phyloP scores from a whole-genome alignment of 83 land plant species.

The Thuja plicata region DNA sequence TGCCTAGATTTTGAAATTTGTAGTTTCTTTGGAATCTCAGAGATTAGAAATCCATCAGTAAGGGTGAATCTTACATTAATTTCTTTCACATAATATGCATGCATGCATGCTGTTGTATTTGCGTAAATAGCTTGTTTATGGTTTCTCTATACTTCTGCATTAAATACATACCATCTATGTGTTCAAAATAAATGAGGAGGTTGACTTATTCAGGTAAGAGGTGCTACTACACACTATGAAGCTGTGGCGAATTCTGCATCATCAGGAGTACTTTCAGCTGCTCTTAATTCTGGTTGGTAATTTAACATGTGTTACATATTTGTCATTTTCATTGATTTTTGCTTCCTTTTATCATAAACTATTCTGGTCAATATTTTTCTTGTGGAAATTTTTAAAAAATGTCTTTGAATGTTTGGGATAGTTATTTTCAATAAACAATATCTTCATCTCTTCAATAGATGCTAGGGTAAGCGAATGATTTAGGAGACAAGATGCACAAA shows the following conservation, averaged over 20 bases:
- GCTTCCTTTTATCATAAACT: neutral
- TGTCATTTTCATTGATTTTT: neutral
- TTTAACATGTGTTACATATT: neutral
- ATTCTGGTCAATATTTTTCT: neutral
- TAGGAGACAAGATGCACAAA: too few relatives aligned
- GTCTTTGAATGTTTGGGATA: neutral
- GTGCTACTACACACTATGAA: slow-evolving; percentile 96
- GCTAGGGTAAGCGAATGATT: too few relatives aligned
- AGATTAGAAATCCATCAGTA: neutral
- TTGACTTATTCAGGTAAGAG: slow-evolving; percentile 59
- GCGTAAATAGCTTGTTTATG: neutral
- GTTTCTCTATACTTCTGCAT: neutral
- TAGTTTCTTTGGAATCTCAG: neutral
- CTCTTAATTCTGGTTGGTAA: slow-evolving; percentile 71
- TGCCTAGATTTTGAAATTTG: neutral
- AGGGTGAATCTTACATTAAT: neutral
- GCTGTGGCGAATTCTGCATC: slow-evolving; percentile 97
- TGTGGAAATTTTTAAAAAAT: neutral
- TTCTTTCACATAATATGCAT: neutral
- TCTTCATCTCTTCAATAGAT: neutral
- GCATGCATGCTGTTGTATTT: neutral
- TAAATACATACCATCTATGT: neutral
- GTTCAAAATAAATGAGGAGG: neutral
- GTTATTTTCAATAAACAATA: neutral
- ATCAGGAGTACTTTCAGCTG: slow-evolving; percentile 90